Percentiles rank a stretch among this genome's conserved stretches.
phyloP scores from a whole-genome alignment of 768 basidiomycete species.

The Tylopilus balloui region DNA sequence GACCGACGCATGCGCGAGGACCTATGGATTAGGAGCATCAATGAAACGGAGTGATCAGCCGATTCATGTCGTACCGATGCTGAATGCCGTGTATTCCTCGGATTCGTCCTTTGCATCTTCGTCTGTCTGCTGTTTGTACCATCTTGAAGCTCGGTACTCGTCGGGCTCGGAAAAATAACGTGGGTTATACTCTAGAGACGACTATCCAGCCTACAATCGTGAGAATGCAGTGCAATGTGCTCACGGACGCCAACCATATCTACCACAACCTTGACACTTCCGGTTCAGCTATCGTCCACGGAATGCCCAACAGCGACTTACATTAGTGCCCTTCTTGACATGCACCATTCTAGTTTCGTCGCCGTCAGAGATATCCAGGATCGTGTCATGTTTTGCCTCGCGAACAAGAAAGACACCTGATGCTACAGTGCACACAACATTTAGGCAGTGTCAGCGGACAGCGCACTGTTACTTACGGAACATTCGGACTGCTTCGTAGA shows the following conservation, averaged over 20 bases:
- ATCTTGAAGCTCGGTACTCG: slow-evolving; percentile 35
- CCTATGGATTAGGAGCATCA: slow-evolving; percentile 26
- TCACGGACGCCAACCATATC: slow-evolving; percentile 31
- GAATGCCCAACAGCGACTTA: not conserved
- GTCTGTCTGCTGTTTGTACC: slow-evolving; percentile 28
- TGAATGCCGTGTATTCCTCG: slow-evolving; percentile 25
- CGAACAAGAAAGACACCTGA: slow-evolving; percentile 30
- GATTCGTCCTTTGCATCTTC: slow-evolving; percentile 4
- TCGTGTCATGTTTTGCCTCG: slow-evolving; percentile 26
- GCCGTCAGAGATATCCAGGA: slow-evolving; percentile 16
- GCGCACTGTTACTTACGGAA: slow-evolving; percentile 25
- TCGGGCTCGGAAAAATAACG: slow-evolving; percentile 36
- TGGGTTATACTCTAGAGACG: slow-evolving; percentile 34
- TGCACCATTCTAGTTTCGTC: slow-evolving; percentile 17
- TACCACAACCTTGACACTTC: slow-evolving; percentile 17
- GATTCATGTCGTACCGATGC: slow-evolving; percentile 14
- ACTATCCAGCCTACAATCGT: not conserved
- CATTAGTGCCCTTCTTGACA: slow-evolving; percentile 21
- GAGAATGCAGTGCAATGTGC: slow-evolving; percentile 1
- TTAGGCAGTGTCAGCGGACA: not conserved
- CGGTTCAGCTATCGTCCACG: not conserved
- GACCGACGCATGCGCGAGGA: slow-evolving; percentile 50
- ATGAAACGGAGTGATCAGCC: not conserved
- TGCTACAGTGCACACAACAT: slow-evolving; percentile 15
- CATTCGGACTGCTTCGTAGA: slow-evolving; percentile 33